Evolutionary conservation across 1,284 basidiomycete species (phyloP).

Genomic region (Fomes fomentarius): DNA sequence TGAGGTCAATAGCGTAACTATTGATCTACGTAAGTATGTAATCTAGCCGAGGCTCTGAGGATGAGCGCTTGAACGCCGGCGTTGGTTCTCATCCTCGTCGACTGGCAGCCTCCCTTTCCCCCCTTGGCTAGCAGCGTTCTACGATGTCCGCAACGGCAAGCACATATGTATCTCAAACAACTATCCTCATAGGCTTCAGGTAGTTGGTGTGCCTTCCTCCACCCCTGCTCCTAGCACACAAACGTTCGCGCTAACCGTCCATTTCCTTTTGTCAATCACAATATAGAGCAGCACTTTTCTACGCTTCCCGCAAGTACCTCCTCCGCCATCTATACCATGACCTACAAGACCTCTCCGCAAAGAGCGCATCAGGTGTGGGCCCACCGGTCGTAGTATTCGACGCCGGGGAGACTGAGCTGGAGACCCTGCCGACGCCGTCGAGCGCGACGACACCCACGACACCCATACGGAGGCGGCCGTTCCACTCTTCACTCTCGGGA

Average conservation of each 20-base stretch:
- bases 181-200: not conserved
- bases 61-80: too few relatives aligned
- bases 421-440: slow-evolving; percentile 47
- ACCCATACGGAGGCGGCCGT: slow-evolving; percentile 32
- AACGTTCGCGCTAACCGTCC: not conserved
- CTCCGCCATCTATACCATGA: slow-evolving; percentile 59
- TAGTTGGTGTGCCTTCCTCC: not conserved
- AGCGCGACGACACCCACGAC: slow-evolving; percentile 31
- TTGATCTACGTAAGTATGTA: too few relatives aligned
- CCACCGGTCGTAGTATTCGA: slow-evolving; percentile 18
- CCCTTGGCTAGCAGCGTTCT: not conserved
- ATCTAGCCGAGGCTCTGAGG: too few relatives aligned
- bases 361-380: slow-evolving; percentile 29
- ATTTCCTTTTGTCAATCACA: not conserved
- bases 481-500: slow-evolving; percentile 59
- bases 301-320: slow-evolving; percentile 57
- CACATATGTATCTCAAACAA: not conserved
- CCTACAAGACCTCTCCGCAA: slow-evolving; percentile 43
- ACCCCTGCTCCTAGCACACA: too few relatives aligned
- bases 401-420: slow-evolving; percentile 40
- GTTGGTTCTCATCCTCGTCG: slow-evolving; percentile 16
- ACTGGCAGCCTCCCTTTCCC: too few relatives aligned
- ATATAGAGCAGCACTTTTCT: slow-evolving; percentile 43
- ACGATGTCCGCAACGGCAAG: not conserved
- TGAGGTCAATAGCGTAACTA: too few relatives aligned